Conservation (phyloP, 495 filamentous ascomycete species). For the Aspergillus saccharolyticus region DNA sequence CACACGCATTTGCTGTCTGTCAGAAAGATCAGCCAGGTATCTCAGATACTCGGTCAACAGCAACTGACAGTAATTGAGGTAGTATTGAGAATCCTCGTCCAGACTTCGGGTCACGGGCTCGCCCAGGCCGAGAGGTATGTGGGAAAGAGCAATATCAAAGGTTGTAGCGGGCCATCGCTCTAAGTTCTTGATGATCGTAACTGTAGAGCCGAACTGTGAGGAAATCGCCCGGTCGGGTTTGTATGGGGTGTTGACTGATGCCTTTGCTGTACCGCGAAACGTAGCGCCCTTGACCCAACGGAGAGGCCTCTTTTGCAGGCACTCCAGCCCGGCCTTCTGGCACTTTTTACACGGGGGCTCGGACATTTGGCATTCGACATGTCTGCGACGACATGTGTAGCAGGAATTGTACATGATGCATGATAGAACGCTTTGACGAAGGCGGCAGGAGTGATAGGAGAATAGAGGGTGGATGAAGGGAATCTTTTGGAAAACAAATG, state of each 20-base stretch:
- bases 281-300: constrained; percentile 44
- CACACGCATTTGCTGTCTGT: constrained; percentile 50
- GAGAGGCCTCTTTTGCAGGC: constrained; percentile 46
- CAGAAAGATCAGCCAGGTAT: background rate
- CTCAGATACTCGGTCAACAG: background rate
- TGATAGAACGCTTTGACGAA: too few species aligned
- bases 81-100: constrained; percentile 33
- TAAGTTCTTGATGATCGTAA: background rate
- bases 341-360: constrained; percentile 31
- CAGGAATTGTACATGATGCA: constrained; percentile 26
- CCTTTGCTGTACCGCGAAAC: constrained; percentile 32
- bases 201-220: background rate
- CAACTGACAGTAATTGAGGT: constrained; percentile 48
- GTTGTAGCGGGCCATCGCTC: background rate
- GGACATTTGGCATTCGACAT: constrained; percentile 49
- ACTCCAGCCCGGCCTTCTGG: constrained; percentile 43
- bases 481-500: background rate
- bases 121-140: constrained; percentile 16
- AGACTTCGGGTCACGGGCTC: constrained; percentile 36
- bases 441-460: too few species aligned
- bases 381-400: constrained; percentile 50
- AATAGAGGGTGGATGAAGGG: background rate
- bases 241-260: constrained; percentile 15
- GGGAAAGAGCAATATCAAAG: background rate
- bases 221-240: background rate